Evolutionary conservation across 306 rosid species (phyloP).

Genomic region (Astragalus membranaceus): DNA sequence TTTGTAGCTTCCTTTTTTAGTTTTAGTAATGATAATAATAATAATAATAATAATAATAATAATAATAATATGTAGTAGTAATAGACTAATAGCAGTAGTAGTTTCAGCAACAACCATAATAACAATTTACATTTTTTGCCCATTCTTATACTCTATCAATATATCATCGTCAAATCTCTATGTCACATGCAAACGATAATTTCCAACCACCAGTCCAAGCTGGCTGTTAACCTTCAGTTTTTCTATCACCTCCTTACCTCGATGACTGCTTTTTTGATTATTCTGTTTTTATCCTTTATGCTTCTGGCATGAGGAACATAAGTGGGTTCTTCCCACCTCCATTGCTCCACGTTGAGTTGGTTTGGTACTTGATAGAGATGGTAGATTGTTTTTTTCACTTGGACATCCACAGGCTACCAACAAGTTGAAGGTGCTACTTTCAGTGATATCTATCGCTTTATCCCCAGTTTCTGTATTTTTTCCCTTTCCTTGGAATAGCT

Average conservation of each 20-base stretch:
- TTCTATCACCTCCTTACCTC: not conserved
- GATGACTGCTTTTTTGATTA: not conserved
- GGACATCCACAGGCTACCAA: not conserved
- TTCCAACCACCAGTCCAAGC: not conserved
- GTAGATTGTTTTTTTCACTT: not conserved
- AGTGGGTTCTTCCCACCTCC: not conserved
- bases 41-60: no score
- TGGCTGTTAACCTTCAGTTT: not conserved
- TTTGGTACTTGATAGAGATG: not conserved
- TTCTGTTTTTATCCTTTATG: not conserved
- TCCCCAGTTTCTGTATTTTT: not conserved
- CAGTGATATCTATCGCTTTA: not conserved
- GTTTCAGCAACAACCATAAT: no score
- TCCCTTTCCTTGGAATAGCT: not conserved
- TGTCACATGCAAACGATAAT: not conserved
- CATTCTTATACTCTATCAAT: not conserved
- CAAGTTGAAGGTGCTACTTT: not conserved
- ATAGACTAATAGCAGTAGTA: no score
- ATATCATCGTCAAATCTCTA: not conserved
- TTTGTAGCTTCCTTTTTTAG: not conserved
- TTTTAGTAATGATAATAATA: no score
- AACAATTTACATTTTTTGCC: not conserved
- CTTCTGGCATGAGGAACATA: not conserved
- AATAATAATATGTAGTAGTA: no score
- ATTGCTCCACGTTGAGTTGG: not conserved